Evolutionary conservation across 495 filamentous ascomycete genomes (phyloP).

Genomic region (Daldinia vernicosa): DNA sequence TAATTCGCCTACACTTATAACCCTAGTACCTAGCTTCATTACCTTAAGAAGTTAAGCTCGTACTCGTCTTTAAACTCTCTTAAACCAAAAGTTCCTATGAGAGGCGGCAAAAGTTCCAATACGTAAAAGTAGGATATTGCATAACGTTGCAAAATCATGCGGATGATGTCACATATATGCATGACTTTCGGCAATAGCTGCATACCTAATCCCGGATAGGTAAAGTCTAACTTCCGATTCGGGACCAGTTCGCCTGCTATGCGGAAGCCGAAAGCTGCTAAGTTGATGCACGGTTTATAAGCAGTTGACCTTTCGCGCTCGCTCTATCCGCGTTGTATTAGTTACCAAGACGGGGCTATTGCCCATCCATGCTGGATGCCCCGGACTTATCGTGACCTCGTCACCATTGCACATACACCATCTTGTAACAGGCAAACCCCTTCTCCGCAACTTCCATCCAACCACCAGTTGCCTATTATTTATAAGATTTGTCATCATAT

Average conservation of each 20-base stretch:
- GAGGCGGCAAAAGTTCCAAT: neutral
- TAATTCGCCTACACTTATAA: neutral
- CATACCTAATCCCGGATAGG: neutral
- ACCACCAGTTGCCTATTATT: conserved; percentile 3
- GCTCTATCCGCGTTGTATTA: neutral
- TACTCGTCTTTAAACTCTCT: neutral
- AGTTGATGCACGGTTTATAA: neutral
- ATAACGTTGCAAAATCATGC: neutral
- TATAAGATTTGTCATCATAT: conserved; percentile 15
- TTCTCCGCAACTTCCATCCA: conserved; percentile 5
- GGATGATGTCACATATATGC: neutral
- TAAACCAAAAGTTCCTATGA: neutral
- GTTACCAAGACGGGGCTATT: neutral
- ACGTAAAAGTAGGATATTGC: neutral
- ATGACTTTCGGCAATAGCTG: neutral
- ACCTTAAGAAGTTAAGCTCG: neutral
- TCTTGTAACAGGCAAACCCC: neutral
- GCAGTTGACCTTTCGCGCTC: neutral
- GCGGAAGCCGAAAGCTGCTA: neutral
- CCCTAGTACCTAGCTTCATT: neutral
- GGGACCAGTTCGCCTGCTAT: neutral
- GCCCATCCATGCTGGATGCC: neutral
- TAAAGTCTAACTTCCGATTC: neutral
- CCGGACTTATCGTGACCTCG: neutral
- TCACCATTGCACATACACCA: neutral